Conservation (phyloP, 108 stramenopile species). For the Phaeodactylum tricornutum region DNA sequence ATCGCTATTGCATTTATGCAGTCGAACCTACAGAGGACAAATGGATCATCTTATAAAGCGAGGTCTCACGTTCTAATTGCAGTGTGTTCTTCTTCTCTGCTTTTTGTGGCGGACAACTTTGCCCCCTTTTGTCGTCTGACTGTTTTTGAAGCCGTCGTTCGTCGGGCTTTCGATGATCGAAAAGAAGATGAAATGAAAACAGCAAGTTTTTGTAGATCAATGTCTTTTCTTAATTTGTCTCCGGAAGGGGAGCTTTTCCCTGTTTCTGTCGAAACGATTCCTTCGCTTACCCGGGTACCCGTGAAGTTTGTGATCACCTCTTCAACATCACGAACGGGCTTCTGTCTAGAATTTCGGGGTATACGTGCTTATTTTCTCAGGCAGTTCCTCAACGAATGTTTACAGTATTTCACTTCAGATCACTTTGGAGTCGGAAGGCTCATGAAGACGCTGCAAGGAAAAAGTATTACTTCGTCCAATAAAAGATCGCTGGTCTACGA, state of each 20-base stretch:
- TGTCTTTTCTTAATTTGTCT: slow-evolving; percentile 20
- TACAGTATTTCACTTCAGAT: slow-evolving; percentile 52
- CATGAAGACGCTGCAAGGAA: background rate
- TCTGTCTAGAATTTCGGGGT: slow-evolving; percentile 21
- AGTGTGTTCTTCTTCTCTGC: slow-evolving; percentile 7
- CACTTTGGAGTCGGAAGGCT: slow-evolving; percentile 24
- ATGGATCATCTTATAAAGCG: background rate
- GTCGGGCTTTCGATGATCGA: no score
- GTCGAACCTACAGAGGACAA: background rate
- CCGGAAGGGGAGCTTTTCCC: slow-evolving; percentile 48
- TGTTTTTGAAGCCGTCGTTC: slow-evolving; percentile 7
- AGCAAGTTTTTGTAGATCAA: background rate
- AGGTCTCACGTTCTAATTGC: background rate
- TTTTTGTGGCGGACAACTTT: slow-evolving; percentile 24
- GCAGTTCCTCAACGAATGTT: slow-evolving; percentile 50
- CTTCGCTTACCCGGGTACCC: no score
- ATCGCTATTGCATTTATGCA: background rate
- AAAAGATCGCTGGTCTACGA: background rate
- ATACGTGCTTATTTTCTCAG: slow-evolving; percentile 42
- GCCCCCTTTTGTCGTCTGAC: slow-evolving; percentile 27
- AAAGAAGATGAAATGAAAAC: background rate
- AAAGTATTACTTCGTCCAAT: background rate
- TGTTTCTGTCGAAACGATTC: slow-evolving; percentile 18
- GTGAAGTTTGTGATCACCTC: no score
- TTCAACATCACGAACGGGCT: background rate